Conservation (phyloP, 78 protist genomes). For the Protostelium mycophagum region DNA sequence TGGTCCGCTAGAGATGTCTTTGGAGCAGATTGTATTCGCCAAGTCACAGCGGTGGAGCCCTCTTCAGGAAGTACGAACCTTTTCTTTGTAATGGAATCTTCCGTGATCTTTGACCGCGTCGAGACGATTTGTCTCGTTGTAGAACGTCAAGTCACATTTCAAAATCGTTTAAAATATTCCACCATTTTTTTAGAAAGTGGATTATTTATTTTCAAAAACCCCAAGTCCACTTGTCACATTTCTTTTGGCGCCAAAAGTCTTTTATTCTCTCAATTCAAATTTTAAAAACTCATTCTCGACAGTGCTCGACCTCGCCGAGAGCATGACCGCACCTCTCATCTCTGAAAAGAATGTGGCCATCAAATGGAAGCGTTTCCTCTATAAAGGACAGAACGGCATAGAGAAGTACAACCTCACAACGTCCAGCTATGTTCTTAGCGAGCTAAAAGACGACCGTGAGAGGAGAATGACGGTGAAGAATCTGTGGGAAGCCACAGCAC, state of each 20-base stretch:
- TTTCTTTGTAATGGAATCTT: too few species aligned
- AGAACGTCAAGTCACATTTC: too few species aligned
- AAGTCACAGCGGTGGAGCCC: constrained; percentile 55
- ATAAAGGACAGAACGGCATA: not conserved
- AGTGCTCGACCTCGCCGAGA: not conserved
- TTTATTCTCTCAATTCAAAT: too few species aligned
- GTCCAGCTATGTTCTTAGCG: constrained; percentile 56
- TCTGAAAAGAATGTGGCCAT: constrained; percentile 33
- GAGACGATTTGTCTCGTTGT: constrained; percentile 28
- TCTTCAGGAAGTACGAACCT: not conserved
- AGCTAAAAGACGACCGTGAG: constrained; percentile 28
- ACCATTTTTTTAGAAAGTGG: too few species aligned
- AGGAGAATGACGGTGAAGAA: constrained; percentile 21
- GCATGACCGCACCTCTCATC: not conserved
- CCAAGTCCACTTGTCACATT: too few species aligned
- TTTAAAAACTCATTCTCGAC: too few species aligned
- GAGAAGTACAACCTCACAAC: constrained; percentile 20
- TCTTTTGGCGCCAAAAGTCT: too few species aligned
- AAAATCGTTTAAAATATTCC: too few species aligned
- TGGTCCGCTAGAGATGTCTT: constrained; percentile 50
- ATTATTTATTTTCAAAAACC: too few species aligned
- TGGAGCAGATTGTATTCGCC: constrained; percentile 13
- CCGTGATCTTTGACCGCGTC: constrained; percentile 29
- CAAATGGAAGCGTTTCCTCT: constrained; percentile 38
- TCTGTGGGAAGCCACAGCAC: constrained; percentile 47